Percentiles rank a stretch among this genome's conserved stretches.
Evolutionary conservation across 768 basidiomycete species (phyloP).

Genomic region (Paxillus involutus): DNA sequence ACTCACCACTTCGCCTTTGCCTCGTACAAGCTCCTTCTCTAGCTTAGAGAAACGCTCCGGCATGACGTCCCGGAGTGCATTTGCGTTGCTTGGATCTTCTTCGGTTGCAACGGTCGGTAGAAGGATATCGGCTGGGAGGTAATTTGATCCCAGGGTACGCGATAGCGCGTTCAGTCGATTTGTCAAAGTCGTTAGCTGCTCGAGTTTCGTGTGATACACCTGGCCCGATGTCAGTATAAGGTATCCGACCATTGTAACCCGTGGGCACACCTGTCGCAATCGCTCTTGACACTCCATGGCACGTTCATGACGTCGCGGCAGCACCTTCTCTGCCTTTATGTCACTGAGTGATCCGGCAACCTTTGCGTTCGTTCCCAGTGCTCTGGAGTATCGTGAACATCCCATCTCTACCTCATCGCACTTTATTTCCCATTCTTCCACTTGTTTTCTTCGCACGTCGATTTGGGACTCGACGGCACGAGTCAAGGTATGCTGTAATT

Average conservation of each 20-base stretch:
- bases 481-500: slow-evolving; percentile 73
- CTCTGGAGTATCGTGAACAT: slow-evolving; percentile 64
- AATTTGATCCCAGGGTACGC: slow-evolving; percentile 60
- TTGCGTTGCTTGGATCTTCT: slow-evolving; percentile 37
- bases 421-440: slow-evolving; percentile 68
- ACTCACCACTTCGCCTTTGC: slow-evolving; percentile 84
- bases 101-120: slow-evolving; percentile 44
- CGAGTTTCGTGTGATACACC: slow-evolving; percentile 76
- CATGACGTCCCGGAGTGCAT: slow-evolving; percentile 65
- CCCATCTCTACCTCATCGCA: slow-evolving; percentile 62
- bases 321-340: slow-evolving; percentile 65
- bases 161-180: slow-evolving; percentile 61
- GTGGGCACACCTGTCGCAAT: slow-evolving; percentile 64
- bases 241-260: neutral
- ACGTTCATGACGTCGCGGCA: slow-evolving; percentile 72
- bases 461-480: slow-evolving; percentile 77
- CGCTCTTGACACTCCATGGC: slow-evolving; percentile 75
- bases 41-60: slow-evolving; percentile 78
- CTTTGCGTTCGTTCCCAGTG: slow-evolving; percentile 72
- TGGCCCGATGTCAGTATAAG: slow-evolving; percentile 22
- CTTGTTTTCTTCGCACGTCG: slow-evolving; percentile 66
- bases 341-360: slow-evolving; percentile 64
- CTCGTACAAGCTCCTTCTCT: slow-evolving; percentile 82
- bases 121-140: slow-evolving; percentile 55
- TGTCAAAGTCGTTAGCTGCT: slow-evolving; percentile 69